A percentile compares a stretch with the other conserved stretches of the same genome.
phyloP scores from a whole-genome alignment of 345 rosid species.

The Hibiscus mutabilis region DNA sequence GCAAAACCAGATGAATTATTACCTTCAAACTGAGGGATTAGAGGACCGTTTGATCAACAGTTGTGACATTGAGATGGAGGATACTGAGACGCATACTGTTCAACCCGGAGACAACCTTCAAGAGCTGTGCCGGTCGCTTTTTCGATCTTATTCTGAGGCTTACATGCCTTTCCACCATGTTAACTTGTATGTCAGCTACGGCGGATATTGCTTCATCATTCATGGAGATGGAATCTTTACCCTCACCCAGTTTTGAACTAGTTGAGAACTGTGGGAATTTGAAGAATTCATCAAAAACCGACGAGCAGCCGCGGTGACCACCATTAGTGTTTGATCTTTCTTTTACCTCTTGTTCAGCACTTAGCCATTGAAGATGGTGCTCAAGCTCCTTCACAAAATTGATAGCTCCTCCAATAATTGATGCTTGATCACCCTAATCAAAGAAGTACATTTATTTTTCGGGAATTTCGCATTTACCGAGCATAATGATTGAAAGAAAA shows the following conservation, averaged over 20 bases:
- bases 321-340: constrained; percentile 17
- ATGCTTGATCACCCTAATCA: constrained; percentile 49
- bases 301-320: background rate
- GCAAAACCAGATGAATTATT: no score
- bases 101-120: constrained; percentile 58
- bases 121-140: constrained; percentile 61
- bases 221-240: constrained; percentile 13
- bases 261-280: constrained; percentile 56
- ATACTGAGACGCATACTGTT: constrained; percentile 53
- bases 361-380: constrained; percentile 34
- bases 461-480: background rate
- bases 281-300: constrained; percentile 56
- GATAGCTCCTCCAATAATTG: constrained; percentile 51
- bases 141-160: constrained; percentile 65
- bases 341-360: constrained; percentile 21
- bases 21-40: constrained; percentile 56
- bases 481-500: background rate
- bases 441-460: background rate
- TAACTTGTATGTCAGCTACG: constrained; percentile 67
- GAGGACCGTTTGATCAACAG: constrained; percentile 52
- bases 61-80: constrained; percentile 76
- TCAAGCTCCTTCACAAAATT: constrained; percentile 46
- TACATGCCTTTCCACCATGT: constrained; percentile 76
- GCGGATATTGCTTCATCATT: constrained; percentile 20
- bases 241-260: constrained; percentile 9